Percentiles rank a stretch among this genome's conserved stretches.
phyloP scores from a whole-genome alignment of 176 grass and related monocot genomes.

The Panicum miliaceum region DNA sequence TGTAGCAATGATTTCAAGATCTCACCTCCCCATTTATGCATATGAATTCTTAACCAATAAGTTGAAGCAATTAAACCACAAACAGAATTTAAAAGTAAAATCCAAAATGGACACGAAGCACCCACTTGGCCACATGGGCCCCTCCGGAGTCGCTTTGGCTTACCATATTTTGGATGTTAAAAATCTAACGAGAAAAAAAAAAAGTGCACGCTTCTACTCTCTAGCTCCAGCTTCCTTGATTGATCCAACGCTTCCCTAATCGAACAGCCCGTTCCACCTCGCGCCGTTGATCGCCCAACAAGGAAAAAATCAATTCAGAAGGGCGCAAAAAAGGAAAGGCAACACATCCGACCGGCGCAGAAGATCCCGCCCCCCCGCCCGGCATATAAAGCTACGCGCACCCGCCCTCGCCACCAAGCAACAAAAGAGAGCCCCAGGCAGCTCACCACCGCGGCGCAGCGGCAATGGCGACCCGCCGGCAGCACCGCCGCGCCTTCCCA shows the following conservation, averaged over 20 bases:
- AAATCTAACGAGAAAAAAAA: neutral
- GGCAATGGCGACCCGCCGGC: slow-evolving; percentile 54
- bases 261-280: no score
- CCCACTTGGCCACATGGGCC: neutral
- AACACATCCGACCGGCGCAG: neutral
- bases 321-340: neutral
- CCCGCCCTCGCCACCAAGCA: neutral
- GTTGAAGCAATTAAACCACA: neutral
- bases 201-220: no score
- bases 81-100: neutral
- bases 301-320: neutral
- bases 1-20: no score
- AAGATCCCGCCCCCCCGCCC: neutral
- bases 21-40: no score
- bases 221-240: no score
- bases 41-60: neutral
- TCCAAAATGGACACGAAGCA: neutral
- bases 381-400: slow-evolving; percentile 50
- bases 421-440: neutral
- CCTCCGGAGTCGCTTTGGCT: neutral
- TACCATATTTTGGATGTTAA: neutral
- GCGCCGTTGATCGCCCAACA: no score
- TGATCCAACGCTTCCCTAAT: no score
- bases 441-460: neutral
- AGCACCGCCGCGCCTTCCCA: slow-evolving; percentile 41